phyloP scores from a whole-genome alignment of 2,329 filamentous ascomycete species.

The Rhexocercosporidium sp. region DNA sequence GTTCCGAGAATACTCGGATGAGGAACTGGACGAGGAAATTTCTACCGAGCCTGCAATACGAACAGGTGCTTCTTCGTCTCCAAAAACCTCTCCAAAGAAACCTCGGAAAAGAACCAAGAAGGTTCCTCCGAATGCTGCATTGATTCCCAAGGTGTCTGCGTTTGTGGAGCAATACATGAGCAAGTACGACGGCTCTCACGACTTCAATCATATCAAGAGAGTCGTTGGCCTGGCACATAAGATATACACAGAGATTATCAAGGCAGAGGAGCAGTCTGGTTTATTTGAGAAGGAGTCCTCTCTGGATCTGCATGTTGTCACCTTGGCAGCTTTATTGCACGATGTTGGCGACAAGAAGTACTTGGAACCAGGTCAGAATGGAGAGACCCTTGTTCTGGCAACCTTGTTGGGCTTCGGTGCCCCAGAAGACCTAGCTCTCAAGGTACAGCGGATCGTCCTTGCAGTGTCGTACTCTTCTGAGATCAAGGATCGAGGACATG shows the following conservation, averaged over 20 bases:
- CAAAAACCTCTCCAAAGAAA: constrained; percentile 22
- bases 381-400: constrained; percentile 59
- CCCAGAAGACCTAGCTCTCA: constrained; percentile 62
- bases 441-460: constrained; percentile 75
- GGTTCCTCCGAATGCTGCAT: constrained; percentile 32
- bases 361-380: constrained; percentile 57
- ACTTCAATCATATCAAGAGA: constrained; percentile 83
- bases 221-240: constrained; percentile 72
- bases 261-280: constrained; percentile 23
- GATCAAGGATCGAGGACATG: constrained; percentile 64
- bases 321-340: constrained; percentile 79
- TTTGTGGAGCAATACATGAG: constrained; percentile 77
- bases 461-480: constrained; percentile 84
- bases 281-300: constrained; percentile 41
- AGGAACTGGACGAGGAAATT: constrained; percentile 26
- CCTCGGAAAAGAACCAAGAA: constrained; percentile 29
- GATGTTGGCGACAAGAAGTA: constrained; percentile 76
- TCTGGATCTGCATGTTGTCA: constrained; percentile 60
- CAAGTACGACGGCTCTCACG: constrained; percentile 83
- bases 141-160: constrained; percentile 57
- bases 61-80: constrained; percentile 1
- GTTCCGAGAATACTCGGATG: constrained; percentile 37
- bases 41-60: constrained; percentile 10
- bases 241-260: constrained; percentile 39
- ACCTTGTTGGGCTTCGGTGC: constrained; percentile 67